Percentiles rank a stretch among this genome's conserved stretches.
Conservation (phyloP, 1,139 yeast species). For the Debaryomyces udenii region DNA sequence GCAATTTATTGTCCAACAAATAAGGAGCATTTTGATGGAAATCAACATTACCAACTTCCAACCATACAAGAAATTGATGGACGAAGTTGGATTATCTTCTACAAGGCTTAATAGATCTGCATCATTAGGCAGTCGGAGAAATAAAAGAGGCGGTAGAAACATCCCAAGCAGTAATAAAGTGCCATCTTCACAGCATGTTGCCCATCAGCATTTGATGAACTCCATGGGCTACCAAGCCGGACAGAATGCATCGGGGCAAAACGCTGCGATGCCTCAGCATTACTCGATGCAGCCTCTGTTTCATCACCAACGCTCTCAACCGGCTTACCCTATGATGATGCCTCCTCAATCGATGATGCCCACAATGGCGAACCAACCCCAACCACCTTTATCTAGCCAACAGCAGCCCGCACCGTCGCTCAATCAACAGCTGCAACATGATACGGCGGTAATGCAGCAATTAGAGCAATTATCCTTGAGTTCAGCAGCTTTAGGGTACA, state of each 20-base stretch:
- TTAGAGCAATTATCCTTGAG: constrained; percentile 52
- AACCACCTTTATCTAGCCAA: constrained; percentile 13
- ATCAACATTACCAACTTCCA: constrained; percentile 61
- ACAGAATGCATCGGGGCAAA: constrained; percentile 7
- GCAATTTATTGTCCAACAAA: constrained; percentile 59
- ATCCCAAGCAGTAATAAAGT: constrained; percentile 4
- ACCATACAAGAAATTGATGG: constrained; percentile 84
- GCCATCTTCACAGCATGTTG: constrained; percentile 12
- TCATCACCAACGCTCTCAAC: constrained; percentile 18
- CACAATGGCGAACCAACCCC: constrained; percentile 13
- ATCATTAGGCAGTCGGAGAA: constrained; percentile 24
- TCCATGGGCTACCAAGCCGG: constrained; percentile 5
- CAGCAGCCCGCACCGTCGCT: constrained; percentile 12
- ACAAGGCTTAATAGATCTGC: constrained; percentile 37
- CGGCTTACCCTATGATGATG: constrained; percentile 11
- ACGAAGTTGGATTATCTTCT: constrained; percentile 79
- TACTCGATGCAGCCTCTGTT: constrained; percentile 11
- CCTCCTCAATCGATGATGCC: constrained; percentile 13
- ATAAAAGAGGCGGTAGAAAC: constrained; percentile 25
- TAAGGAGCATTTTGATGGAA: constrained; percentile 61
- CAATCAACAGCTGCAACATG: constrained; percentile 26
- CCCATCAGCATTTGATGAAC: constrained; percentile 10
- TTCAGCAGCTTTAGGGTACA: constrained; percentile 54
- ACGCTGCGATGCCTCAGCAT: constrained; percentile 8
- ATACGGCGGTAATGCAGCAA: constrained; percentile 47